phyloP scores from a whole-genome alignment of 2,329 filamentous ascomycete genomes.

The Fusarium stilboides region DNA sequence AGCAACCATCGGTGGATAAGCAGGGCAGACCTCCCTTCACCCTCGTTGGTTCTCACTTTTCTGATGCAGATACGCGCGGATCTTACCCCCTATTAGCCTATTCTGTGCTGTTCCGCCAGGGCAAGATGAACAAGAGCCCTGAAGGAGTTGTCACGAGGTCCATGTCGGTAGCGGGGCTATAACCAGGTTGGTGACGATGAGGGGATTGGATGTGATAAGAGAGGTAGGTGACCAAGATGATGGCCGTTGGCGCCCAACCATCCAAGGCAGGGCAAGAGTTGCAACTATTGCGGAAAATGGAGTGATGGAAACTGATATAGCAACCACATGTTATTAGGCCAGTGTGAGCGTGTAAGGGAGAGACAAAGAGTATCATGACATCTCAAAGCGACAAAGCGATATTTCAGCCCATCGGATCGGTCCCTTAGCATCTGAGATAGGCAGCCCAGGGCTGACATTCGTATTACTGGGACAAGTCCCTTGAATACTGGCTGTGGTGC shows the following conservation, averaged over 20 bases:
- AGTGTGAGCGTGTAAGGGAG: constrained; percentile 20
- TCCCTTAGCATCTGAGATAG: constrained; percentile 40
- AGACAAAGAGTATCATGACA: constrained; percentile 33
- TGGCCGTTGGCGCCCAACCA: constrained; percentile 30
- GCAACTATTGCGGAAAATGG: constrained; percentile 19
- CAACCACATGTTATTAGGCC: constrained; percentile 33
- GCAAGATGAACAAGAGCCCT: constrained; percentile 36
- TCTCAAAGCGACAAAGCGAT: constrained; percentile 18
- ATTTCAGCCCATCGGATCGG: constrained; percentile 40
- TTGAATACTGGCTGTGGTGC: constrained; percentile 24
- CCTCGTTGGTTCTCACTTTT: constrained; percentile 26
- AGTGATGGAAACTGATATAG: constrained; percentile 25
- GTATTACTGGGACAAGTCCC: constrained; percentile 22
- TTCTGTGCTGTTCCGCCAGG: constrained; percentile 35
- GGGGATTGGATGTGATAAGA: constrained; percentile 38
- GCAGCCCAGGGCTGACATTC: constrained; percentile 23
- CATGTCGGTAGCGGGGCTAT: constrained; percentile 43
- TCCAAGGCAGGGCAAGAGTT: constrained; percentile 24
- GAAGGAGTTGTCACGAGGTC: constrained; percentile 46
- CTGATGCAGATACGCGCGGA: constrained; percentile 34
- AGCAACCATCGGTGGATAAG: constrained; percentile 30
- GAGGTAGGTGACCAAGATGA: constrained; percentile 42
- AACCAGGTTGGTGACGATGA: constrained; percentile 36
- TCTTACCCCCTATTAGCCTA: constrained; percentile 39
- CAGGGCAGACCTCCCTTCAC: constrained; percentile 28